These are phyloP conservation scores for Cryptosporidium sp. DNA, from an alignment of 169 alveolate genomes.

Conservation along the genomic window DNA sequence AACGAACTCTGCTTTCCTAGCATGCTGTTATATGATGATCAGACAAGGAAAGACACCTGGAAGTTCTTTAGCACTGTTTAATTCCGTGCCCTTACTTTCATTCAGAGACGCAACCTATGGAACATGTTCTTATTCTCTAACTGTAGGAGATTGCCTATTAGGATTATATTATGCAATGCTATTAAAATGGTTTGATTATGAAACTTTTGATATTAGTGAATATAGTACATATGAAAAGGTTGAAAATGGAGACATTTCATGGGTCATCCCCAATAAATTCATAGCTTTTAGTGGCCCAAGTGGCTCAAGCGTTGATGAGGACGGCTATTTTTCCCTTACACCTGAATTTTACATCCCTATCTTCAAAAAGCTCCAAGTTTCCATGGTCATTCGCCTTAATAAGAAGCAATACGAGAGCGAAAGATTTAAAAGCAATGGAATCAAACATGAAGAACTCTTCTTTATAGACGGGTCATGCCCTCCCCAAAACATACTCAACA, in stretches of 20 bases:
- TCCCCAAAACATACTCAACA: constrained; percentile 85
- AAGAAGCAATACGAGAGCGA: constrained; percentile 88
- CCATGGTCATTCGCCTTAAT: constrained; percentile 91
- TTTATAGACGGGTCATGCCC: constrained; percentile 94
- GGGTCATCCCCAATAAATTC: constrained; percentile 94
- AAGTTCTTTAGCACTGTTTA: constrained; percentile 27
- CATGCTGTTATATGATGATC: constrained; percentile 91
- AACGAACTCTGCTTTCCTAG: constrained; percentile 91
- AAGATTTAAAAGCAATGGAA: constrained; percentile 83
- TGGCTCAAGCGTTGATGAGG: constrained; percentile 80
- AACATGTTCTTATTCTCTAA: constrained; percentile 78
- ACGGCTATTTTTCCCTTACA: constrained; percentile 80
- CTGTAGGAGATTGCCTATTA: constrained; percentile 88
- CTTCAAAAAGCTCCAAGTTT: constrained; percentile 88
- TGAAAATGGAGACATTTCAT: constrained; percentile 93
- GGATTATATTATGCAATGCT: constrained; percentile 93
- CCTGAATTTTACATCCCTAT: constrained; percentile 92
- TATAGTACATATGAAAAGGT: constrained; percentile 92
- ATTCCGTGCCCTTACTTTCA: constrained; percentile 75
- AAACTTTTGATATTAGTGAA: constrained; percentile 86
- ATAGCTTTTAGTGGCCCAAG: constrained; percentile 93
- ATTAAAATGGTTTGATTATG: constrained; percentile 89
- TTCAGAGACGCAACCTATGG: constrained; percentile 86
- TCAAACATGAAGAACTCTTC: constrained; percentile 87
- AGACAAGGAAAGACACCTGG: constrained; percentile 75